Base-by-base conservation (phyloP, 805 yeast species). In the Scheffersomyces lignosus region DNA sequence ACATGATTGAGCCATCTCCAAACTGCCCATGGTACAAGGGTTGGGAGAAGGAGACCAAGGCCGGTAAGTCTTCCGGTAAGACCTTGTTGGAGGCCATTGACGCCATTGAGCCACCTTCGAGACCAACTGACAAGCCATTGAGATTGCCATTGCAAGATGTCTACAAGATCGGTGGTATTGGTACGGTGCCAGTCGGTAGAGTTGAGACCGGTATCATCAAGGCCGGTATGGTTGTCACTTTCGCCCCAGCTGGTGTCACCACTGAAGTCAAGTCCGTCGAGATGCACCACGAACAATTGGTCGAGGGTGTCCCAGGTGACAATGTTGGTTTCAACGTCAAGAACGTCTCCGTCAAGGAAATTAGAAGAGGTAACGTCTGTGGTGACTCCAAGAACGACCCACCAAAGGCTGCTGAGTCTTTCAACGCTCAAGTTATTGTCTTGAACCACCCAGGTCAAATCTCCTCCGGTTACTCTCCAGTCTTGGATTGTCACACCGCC, bases 381-480 rank as follows among this genome's bases (percentile, higher is more conserved):
- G 89, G 93, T 78, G 89, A 83, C 80, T 80, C 89, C 70, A 81
- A 83, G 81, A 78, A 81, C 78, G 93, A 86, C 67, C 90, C 93
- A 62, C 91, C 93, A 63, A 66, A 74, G 73, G 91, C 79, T 56
- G 70, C 80, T 64, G 83, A 75, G 52, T 81, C 88, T 62, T 85
- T 86, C 88, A 76, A 77, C 68, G 52, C 91, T 62, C 89, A 85
- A 73, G 87, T 86, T 52, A 83, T 86, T 61, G 79, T 86, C 73
- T 80, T 86, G 75, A 85, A 85, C 84, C 90, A 85, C 75, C 90
- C 93, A 52, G 91, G 95, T 80, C 93, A 87, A 73, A 78, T 87
- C 69, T 74, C 90, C 61, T 81, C 90, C 56, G 95, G 95, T 64
- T 86, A 86, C 85, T 75, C 89, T 62, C 93, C 95, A 73, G 93